phyloP scores from a whole-genome alignment of 179 eudicot genomes.

The Gypsophila paniculata region DNA sequence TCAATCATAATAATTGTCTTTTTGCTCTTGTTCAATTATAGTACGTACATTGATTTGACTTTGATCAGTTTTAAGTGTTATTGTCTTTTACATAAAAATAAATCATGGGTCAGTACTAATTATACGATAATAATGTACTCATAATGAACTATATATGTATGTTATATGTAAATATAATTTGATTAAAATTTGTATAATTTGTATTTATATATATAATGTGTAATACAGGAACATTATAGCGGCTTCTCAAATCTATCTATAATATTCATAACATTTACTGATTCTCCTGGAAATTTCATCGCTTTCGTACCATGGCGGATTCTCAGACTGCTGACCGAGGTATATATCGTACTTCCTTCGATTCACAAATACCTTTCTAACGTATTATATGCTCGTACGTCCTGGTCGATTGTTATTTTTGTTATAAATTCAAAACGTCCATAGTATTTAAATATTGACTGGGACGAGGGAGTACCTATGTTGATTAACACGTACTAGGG shows the following conservation, averaged over 20 bases:
- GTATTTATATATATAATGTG: neutral
- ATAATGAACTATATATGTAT: too few relatives aligned
- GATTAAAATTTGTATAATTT: neutral
- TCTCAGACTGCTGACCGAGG: constrained; percentile 22
- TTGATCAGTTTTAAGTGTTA: neutral
- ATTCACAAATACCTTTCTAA: too few relatives aligned
- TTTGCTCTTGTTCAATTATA: constrained; percentile 10
- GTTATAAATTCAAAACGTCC: too few relatives aligned
- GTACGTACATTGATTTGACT: neutral
- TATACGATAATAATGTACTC: neutral
- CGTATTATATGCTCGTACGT: too few relatives aligned
- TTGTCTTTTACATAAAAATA: neutral
- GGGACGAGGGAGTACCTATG: too few relatives aligned
- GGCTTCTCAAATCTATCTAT: constrained; percentile 29
- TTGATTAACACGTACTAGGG: too few relatives aligned
- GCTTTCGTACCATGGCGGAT: constrained; percentile 27
- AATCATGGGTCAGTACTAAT: neutral
- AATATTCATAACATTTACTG: constrained; percentile 19
- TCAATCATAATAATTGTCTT: neutral
- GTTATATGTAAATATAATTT: neutral
- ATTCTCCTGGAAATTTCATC: constrained; percentile 26
- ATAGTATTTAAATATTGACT: too few relatives aligned
- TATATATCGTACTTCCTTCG: neutral
- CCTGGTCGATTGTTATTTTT: too few relatives aligned
- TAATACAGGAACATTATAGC: constrained; percentile 20